Percentiles rank a stretch among this genome's conserved stretches.
phyloP scores from a whole-genome alignment of 345 rosid species.

The Boechera divaricarpa region DNA sequence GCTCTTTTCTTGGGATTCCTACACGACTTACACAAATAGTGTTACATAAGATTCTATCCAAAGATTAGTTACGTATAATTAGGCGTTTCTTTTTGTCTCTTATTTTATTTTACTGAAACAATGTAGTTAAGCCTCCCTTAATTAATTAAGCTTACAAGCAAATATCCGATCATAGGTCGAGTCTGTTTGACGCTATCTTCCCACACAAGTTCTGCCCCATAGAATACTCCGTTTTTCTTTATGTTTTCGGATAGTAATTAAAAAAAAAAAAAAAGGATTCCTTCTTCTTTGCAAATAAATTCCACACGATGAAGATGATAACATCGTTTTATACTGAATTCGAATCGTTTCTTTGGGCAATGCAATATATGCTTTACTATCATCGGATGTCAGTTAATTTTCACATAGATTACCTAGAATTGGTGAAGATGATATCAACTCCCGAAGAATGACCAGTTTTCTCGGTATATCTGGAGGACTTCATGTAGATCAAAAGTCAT shows the following conservation, averaged over 20 bases:
- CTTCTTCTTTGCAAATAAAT: constrained; percentile 34
- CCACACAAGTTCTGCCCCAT: constrained; percentile 26
- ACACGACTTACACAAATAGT: constrained; percentile 28
- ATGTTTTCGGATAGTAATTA: not conserved
- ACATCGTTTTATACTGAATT: too few species aligned
- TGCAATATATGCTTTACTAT: too few species aligned
- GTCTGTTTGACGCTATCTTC: constrained; percentile 40
- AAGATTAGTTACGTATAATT: constrained; percentile 34
- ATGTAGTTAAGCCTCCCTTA: constrained; percentile 18
- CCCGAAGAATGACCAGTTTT: too few species aligned
- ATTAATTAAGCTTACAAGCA: constrained; percentile 26
- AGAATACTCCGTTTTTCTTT: constrained; percentile 31
- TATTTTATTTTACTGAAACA: not conserved
- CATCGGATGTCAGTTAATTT: too few species aligned
- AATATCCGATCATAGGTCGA: constrained; percentile 45
- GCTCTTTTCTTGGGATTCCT: constrained; percentile 31
- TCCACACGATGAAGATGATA: constrained; percentile 1
- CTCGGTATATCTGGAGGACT: too few species aligned
- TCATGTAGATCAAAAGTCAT: too few species aligned
- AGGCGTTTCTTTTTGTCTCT: constrained; percentile 12
- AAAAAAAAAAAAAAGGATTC: constrained; percentile 19
- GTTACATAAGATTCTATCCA: constrained; percentile 39
- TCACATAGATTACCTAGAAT: too few species aligned
- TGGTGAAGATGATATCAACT: too few species aligned
- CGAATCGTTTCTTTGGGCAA: too few species aligned